Conservation (phyloP, 768 basidiomycete genomes). For the Kondoa malvinella region DNA sequence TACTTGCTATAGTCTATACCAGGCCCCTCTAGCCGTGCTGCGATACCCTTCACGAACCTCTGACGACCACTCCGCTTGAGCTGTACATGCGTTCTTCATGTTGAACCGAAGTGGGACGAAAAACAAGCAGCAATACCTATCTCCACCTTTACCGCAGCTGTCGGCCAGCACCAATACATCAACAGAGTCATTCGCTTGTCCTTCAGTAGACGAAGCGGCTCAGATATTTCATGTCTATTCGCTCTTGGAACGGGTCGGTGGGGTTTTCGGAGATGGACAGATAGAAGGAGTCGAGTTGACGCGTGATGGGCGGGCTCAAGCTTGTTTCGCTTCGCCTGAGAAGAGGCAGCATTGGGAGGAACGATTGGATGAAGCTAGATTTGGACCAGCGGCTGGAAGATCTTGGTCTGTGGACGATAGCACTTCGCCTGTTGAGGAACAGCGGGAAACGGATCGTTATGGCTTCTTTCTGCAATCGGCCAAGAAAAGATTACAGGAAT, state of each 20-base stretch:
- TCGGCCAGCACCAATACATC: not conserved
- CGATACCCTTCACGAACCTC: too few species aligned
- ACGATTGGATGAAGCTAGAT: constrained; percentile 1
- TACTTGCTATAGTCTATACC: too few species aligned
- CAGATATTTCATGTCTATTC: constrained; percentile 4
- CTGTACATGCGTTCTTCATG: not conserved
- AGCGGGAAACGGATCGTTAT: constrained; percentile 1
- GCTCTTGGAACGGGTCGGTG: constrained; percentile 1
- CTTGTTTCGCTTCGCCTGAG: not conserved
- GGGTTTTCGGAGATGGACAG: constrained; percentile 1
- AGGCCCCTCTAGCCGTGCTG: too few species aligned
- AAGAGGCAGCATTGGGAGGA: not conserved
- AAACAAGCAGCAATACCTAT: not conserved
- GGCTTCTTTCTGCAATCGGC: not conserved
- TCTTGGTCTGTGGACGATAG: not conserved
- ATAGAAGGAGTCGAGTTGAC: not conserved
- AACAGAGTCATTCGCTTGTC: not conserved
- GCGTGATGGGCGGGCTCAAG: not conserved
- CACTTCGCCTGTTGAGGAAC: not conserved
- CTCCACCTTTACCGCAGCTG: not conserved
- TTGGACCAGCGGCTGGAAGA: not conserved
- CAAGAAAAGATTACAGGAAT: not conserved
- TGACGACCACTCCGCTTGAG: too few species aligned
- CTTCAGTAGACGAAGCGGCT: not conserved
- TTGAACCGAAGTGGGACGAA: not conserved